Percentiles rank a stretch among this genome's conserved stretches.
Evolutionary conservation across 1,284 basidiomycete genomes (phyloP).

Genomic region (Irpex sp.): DNA sequence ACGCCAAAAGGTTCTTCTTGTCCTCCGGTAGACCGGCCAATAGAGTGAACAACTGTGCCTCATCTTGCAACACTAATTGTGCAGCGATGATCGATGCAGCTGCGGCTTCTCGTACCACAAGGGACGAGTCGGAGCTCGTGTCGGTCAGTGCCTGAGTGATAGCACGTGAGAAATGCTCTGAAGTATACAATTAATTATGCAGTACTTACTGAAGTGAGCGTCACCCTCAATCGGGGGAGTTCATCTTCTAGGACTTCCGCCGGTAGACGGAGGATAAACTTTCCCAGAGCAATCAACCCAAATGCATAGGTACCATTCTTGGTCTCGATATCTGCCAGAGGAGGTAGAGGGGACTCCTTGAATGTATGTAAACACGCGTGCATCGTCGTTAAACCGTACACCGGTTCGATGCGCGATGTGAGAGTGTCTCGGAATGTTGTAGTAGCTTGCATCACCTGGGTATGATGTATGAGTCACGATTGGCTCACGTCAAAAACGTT

Average conservation of each 20-base stretch:
- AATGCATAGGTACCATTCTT: constrained; percentile 70
- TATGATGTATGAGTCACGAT: constrained; percentile 8
- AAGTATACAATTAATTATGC: neutral
- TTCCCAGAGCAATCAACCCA: constrained; percentile 74
- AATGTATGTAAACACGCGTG: constrained; percentile 65
- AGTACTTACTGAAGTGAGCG: constrained; percentile 58
- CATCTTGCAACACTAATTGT: constrained; percentile 72
- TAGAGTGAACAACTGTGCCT: constrained; percentile 71
- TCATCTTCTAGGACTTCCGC: constrained; percentile 82
- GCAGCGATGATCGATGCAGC: constrained; percentile 77
- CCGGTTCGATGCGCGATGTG: constrained; percentile 65
- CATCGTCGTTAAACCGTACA: constrained; percentile 78
- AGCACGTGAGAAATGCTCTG: neutral
- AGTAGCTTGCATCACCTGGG: constrained; percentile 72
- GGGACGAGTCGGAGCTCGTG: constrained; percentile 39
- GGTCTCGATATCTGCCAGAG: constrained; percentile 37
- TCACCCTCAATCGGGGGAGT: constrained; percentile 63
- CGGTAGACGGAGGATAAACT: constrained; percentile 73
- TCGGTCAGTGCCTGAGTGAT: constrained; percentile 64
- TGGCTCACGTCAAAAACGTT: neutral
- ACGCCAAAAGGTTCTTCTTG: constrained; percentile 82
- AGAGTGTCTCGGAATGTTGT: constrained; percentile 72
- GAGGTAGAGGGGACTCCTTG: constrained; percentile 42
- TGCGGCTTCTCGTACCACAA: constrained; percentile 75
- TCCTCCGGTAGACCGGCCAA: constrained; percentile 75